phyloP scores from a whole-genome alignment of 805 yeast species.

The Saccharomyces mikatae region DNA sequence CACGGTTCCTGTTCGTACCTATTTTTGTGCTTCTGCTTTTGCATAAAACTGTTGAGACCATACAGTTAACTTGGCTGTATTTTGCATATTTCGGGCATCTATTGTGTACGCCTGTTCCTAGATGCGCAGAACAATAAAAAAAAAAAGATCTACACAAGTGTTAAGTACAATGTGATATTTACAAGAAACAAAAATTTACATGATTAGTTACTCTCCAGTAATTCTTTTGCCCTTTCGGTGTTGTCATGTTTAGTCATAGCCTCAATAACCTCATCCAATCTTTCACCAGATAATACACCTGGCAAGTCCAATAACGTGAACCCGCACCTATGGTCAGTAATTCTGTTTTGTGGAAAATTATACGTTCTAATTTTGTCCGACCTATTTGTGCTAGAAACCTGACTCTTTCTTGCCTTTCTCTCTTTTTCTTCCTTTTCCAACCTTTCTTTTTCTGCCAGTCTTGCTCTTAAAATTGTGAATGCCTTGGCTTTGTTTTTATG shows the following conservation, averaged over 20 bases:
- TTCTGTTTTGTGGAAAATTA: constrained; percentile 84
- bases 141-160: neutral
- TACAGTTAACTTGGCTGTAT: neutral
- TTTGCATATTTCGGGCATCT: neutral
- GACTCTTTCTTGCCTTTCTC: constrained; percentile 61
- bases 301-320: constrained; percentile 67
- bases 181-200: neutral
- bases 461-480: constrained; percentile 67
- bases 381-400: constrained; percentile 82
- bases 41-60: neutral
- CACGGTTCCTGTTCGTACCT: neutral
- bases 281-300: constrained; percentile 54
- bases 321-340: constrained; percentile 91
- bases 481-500: constrained; percentile 93
- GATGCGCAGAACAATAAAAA: neutral
- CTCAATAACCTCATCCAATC: constrained; percentile 48
- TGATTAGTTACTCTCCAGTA: constrained; percentile 19
- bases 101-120: neutral
- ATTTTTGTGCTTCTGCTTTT: neutral
- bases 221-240: constrained; percentile 36
- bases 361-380: constrained; percentile 91
- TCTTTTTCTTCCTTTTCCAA: constrained; percentile 58
- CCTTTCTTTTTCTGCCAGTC: constrained; percentile 75
- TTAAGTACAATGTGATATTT: neutral
- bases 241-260: constrained; percentile 42